Evolutionary conservation across 2,329 filamentous ascomycete species (phyloP).

Genomic region (Cercospora berteroae): DNA sequence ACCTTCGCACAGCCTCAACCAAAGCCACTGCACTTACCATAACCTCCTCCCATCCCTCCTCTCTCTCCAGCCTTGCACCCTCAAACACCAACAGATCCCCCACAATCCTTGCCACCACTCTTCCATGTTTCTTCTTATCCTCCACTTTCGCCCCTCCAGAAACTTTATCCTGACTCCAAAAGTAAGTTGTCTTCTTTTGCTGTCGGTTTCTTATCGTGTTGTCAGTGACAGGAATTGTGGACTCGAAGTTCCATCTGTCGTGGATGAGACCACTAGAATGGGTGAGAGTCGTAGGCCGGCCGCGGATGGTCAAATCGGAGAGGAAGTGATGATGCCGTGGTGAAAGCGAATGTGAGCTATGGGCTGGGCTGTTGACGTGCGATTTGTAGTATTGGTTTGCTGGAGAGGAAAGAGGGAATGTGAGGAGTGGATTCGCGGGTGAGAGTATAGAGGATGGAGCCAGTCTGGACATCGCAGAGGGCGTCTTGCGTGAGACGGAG

Average conservation of each 20-base stretch:
- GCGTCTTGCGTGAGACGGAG: conserved; percentile 23
- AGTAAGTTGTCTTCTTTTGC: conserved; percentile 12
- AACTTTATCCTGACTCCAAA: conserved; percentile 25
- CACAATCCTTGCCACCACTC: conserved; percentile 25
- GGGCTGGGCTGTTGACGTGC: conserved; percentile 5
- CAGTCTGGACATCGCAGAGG: conserved; percentile 19
- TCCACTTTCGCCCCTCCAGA: conserved; percentile 22
- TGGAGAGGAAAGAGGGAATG: conserved; percentile 26
- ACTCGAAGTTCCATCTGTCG: conserved; percentile 27
- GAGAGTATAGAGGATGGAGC: conserved; percentile 20
- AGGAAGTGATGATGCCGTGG: conserved; percentile 20
- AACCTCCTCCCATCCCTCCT: conserved; percentile 27
- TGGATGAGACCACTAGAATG: conserved; percentile 20
- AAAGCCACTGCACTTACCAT: conserved; percentile 28
- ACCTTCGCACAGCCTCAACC: conserved; percentile 26
- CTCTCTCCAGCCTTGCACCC: conserved; percentile 15
- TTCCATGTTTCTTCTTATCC: conserved; percentile 23
- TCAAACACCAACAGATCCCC: conserved; percentile 26
- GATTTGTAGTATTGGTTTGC: conserved; percentile 24
- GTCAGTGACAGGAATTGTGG: conserved; percentile 2
- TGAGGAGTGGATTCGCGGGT: conserved; percentile 20
- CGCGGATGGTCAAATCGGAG: conserved; percentile 23
- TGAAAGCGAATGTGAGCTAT: conserved; percentile 29
- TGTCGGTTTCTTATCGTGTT: background rate
- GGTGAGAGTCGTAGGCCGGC: conserved; percentile 15